These are phyloP conservation scores for Termitomyces sp. DNA, from an alignment of 768 basidiomycete genomes.

Conservation along the genomic window DNA sequence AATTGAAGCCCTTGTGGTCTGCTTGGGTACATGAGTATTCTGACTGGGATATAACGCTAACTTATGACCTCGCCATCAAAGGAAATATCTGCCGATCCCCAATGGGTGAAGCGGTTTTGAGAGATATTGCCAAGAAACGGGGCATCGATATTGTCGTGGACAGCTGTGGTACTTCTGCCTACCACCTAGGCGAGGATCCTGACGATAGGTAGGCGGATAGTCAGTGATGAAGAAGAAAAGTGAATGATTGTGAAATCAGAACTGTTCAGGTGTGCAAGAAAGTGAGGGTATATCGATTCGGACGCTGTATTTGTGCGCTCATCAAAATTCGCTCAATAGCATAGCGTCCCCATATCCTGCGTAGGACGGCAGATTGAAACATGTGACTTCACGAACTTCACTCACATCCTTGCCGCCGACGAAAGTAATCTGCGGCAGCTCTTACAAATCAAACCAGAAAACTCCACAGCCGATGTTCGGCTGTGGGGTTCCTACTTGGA, in stretches of 20 bases:
- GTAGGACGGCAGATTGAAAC: conserved; percentile 61
- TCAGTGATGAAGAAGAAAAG: neutral
- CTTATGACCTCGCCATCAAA: conserved; percentile 12
- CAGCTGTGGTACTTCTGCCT: conserved; percentile 82
- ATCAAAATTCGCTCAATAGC: conserved; percentile 34
- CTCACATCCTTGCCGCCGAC: conserved; percentile 87
- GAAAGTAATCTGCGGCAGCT: conserved; percentile 68
- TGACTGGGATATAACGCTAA: neutral
- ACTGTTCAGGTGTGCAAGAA: conserved; percentile 69
- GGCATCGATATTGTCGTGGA: conserved; percentile 70
- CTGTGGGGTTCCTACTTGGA: conserved; percentile 84
- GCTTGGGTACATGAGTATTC: conserved; percentile 40
- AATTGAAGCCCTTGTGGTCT: conserved; percentile 61
- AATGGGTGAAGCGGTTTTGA: conserved; percentile 88
- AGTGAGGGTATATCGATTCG: conserved; percentile 33
- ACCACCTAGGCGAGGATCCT: conserved; percentile 82
- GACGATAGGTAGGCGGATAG: conserved; percentile 60
- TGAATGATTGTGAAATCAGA: conserved; percentile 23
- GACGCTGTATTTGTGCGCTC: neutral
- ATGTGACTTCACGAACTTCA: conserved; percentile 71
- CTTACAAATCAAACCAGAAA: conserved; percentile 42
- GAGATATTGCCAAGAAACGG: conserved; percentile 61
- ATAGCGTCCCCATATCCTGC: conserved; percentile 68
- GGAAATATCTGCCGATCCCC: conserved; percentile 90
- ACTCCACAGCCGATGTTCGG: conserved; percentile 60